These are phyloP conservation scores for Magnaporthales sp. DNA, from an alignment of 2,329 filamentous ascomycete species.

Conservation along the genomic window DNA sequence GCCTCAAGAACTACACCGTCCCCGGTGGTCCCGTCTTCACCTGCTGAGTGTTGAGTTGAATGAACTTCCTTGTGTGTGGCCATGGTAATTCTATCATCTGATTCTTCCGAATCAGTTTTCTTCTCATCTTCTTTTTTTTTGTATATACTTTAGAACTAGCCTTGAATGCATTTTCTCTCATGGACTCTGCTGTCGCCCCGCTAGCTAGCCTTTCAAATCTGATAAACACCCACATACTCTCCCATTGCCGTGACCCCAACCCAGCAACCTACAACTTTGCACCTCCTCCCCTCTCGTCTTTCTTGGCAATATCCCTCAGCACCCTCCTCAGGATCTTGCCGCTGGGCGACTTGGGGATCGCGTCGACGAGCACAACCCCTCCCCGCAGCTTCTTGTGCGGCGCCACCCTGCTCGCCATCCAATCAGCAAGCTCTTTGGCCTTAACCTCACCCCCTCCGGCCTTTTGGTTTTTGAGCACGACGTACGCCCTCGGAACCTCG, in stretches of 20 bases:
- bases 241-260: background rate
- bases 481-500: conserved; percentile 59
- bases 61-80: background rate
- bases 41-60: conserved; percentile 1
- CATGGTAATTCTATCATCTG: background rate
- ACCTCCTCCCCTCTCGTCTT: conserved; percentile 26
- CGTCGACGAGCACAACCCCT: conserved; percentile 59
- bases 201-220: background rate
- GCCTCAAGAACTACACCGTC: conserved; percentile 12
- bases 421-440: conserved; percentile 27
- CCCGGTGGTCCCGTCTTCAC: conserved; percentile 9
- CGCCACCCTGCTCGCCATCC: conserved; percentile 27
- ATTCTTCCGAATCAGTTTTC: background rate
- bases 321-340: conserved; percentile 38
- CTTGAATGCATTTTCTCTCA: background rate
- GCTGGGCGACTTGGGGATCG: conserved; percentile 62
- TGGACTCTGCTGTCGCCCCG: background rate
- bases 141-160: background rate
- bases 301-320: conserved; percentile 29
- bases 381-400: conserved; percentile 59
- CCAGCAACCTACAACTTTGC: conserved; percentile 25
- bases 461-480: conserved; percentile 33
- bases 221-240: background rate
- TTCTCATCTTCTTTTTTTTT: background rate
- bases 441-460: conserved; percentile 22